These are phyloP conservation scores for Pythium aristosporum DNA, from an alignment of 352 stramenopile genomes.

Conservation along the genomic window DNA sequence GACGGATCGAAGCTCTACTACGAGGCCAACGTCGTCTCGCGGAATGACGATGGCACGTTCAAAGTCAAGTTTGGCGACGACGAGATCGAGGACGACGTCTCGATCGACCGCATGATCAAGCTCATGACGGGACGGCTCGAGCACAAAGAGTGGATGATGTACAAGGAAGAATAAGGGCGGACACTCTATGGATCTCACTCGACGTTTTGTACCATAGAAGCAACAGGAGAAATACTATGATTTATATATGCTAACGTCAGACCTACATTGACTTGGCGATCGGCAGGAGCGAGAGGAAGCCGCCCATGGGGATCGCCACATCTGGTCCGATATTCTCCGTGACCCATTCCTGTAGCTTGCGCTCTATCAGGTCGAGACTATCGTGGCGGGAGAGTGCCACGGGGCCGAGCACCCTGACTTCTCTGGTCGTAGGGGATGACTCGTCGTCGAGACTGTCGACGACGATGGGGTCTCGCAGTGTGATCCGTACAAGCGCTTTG, in stretches of 20 bases:
- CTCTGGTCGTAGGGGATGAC: constrained; percentile 6
- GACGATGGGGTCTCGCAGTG: constrained; percentile 47
- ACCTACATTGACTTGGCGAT: constrained; percentile 38
- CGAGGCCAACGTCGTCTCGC: constrained; percentile 49
- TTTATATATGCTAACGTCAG: not conserved
- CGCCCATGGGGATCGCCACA: constrained; percentile 33
- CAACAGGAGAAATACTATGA: not conserved
- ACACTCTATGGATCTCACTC: not conserved
- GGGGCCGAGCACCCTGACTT: constrained; percentile 42
- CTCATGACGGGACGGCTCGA: constrained; percentile 66
- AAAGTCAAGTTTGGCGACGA: constrained; percentile 65
- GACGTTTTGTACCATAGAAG: constrained; percentile 12
- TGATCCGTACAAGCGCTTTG: constrained; percentile 48
- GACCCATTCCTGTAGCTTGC: constrained; percentile 57
- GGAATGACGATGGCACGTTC: constrained; percentile 56
- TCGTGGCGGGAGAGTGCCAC: constrained; percentile 50
- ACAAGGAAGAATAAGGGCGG: constrained; percentile 42
- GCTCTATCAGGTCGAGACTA: constrained; percentile 53
- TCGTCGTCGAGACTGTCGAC: constrained; percentile 20
- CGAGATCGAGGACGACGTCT: constrained; percentile 52
- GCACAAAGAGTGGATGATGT: constrained; percentile 77
- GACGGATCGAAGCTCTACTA: constrained; percentile 58
- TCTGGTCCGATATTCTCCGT: constrained; percentile 37
- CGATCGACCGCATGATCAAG: constrained; percentile 48
- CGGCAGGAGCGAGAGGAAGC: constrained; percentile 55